Evolutionary conservation across 2,329 filamentous ascomycete genomes (phyloP), one percentile per base, ranked within the genome.

Genomic region (Colletotrichum horii): DNA sequence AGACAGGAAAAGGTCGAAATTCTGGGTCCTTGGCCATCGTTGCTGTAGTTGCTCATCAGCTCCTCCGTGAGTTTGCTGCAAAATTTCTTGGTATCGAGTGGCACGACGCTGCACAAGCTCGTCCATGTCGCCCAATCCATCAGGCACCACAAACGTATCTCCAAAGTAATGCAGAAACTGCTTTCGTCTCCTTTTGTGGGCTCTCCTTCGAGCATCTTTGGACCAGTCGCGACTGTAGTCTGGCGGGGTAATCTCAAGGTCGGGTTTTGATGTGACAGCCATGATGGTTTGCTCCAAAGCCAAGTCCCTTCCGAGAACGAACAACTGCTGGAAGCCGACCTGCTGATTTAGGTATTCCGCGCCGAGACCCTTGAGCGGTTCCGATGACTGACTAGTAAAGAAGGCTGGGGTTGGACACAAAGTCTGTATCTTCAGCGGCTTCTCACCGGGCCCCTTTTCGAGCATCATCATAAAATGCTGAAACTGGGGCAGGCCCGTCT

Each of bases 401-500:
- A 43, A 66, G 11, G 75, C 75, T 24, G 75, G 65, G 16, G 66
- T 66, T 36, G 73, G 69, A 22, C 72, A 73, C 8, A 78, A 11
- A 15, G 69, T 68, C 16, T 77, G 77, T 22, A 76, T 62, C 55
- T 66, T 71, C 8, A 55, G 43, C 15, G 22, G 28, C 8, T 62
- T 64, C 24, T 36, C 62, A 15, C 58, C 32, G 19, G n/a, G 30
- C 26, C 38, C 34, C 15, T 22, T 34, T 26, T 34, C 32, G 14
- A 77, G 28, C 24, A 43, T 67, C 43, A 78, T 55, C 22, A 83
- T 79, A 43, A 86, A 83, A 9, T 85, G 82, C 70, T 87, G 83
- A 79, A 84, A 86, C 22, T 83, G 81, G 8, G 85, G 83, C 36
- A 84, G 78, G 11, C 76, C 76, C 9, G 71, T 78, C 8, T 79